Percentiles rank a stretch among this genome's conserved stretches.
phyloP scores from a whole-genome alignment of 2,329 filamentous ascomycete genomes.

The Fusarium devonianum region DNA sequence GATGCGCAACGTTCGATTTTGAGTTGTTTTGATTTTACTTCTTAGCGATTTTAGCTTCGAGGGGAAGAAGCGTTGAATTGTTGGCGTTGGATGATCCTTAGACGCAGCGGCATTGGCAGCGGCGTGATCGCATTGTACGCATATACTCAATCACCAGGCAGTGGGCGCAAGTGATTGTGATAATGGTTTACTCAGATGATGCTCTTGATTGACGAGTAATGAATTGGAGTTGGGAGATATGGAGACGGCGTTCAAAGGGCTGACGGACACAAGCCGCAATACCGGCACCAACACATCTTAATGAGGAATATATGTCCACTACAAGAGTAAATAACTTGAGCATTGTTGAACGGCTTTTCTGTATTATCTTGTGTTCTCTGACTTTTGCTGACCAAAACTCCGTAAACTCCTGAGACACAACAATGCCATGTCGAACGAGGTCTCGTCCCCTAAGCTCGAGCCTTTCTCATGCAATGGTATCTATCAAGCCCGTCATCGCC shows the following conservation, averaged over 20 bases:
- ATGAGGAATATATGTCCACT: conserved; percentile 21
- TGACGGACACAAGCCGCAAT: conserved; percentile 19
- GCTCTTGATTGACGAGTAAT: conserved; percentile 12
- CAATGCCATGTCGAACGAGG: neutral
- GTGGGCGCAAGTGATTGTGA: conserved; percentile 4
- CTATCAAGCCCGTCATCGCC: neutral
- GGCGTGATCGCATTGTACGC: conserved; percentile 25
- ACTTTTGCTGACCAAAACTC: conserved; percentile 23
- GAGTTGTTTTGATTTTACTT: conserved; percentile 8
- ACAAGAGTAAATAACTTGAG: neutral
- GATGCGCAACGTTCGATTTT: conserved; percentile 26
- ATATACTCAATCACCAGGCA: conserved; percentile 14
- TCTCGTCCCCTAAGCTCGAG: neutral
- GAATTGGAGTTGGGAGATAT: conserved; percentile 21
- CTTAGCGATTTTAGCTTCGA: conserved; percentile 6
- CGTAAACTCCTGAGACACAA: conserved; percentile 25
- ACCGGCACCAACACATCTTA: conserved; percentile 12
- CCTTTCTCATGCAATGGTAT: conserved; percentile 8
- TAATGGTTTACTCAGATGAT: conserved; percentile 7
- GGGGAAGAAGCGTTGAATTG: conserved; percentile 13
- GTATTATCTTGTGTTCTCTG: neutral
- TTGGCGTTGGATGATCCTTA: conserved; percentile 40
- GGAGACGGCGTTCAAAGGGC: conserved; percentile 34
- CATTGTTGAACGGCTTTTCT: conserved; percentile 1
- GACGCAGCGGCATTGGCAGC: conserved; percentile 4